These are phyloP conservation scores for Brassica cretica DNA, from an alignment of 345 rosid genomes.

Conservation along the genomic window DNA sequence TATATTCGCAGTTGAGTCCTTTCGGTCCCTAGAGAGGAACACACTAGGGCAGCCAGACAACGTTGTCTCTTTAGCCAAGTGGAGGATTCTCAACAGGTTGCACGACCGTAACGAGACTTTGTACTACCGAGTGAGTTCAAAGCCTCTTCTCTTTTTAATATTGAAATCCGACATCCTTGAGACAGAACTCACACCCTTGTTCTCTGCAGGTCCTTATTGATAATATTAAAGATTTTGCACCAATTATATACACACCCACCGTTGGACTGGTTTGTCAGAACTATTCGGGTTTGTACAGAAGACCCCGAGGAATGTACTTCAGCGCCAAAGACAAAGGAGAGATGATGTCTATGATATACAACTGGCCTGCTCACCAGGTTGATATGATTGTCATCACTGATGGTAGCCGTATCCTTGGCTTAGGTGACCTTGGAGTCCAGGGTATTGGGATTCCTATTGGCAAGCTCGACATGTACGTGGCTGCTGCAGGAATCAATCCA, in stretches of 20 bases:
- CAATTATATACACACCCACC: constrained; percentile 91
- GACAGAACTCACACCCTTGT: background rate
- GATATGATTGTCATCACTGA: constrained; percentile 98
- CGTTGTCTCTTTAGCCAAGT: constrained; percentile 77
- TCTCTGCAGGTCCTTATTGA: constrained; percentile 82
- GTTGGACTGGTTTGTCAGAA: constrained; percentile 98
- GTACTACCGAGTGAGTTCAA: constrained; percentile 71
- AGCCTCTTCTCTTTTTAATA: background rate
- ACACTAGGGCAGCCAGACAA: constrained; percentile 62
- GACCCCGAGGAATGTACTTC: constrained; percentile 99
- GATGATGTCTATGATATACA: constrained; percentile 99
- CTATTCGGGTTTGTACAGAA: constrained; percentile 92
- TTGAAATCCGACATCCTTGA: background rate
- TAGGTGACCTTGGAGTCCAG: constrained; percentile 67
- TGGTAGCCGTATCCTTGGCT: constrained; percentile 96
- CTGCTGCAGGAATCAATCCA: constrained; percentile 98
- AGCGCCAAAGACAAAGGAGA: constrained; percentile 99
- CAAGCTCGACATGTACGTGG: constrained; percentile 95
- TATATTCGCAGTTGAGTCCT: constrained; percentile 76
- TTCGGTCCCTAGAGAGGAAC: constrained; percentile 81
- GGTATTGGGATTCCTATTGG: constrained; percentile 98
- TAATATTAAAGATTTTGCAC: constrained; percentile 92
- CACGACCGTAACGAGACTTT: constrained; percentile 98
- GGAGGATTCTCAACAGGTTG: constrained; percentile 96
- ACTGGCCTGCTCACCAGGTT: constrained; percentile 94